Percentiles rank a stretch among this genome's conserved stretches.
Evolutionary conservation across 495 filamentous ascomycete genomes (phyloP).

Genomic region (Penicillium atrosanguineum): DNA sequence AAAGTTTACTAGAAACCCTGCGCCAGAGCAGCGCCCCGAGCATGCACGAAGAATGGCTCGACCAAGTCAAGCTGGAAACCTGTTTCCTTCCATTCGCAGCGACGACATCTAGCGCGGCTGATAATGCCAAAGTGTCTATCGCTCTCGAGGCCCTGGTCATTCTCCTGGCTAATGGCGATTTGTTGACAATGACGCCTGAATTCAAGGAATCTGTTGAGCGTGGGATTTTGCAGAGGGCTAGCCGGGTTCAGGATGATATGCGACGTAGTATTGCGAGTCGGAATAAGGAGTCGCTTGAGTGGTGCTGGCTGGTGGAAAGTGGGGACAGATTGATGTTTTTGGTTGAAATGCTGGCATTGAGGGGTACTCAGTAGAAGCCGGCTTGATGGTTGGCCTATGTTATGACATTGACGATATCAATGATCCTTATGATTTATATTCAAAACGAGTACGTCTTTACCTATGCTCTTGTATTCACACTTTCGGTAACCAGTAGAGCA

Average conservation of each 20-base stretch:
- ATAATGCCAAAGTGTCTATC: constrained; percentile 81
- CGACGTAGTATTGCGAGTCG: constrained; percentile 34
- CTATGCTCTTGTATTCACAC: background rate
- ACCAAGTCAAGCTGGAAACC: constrained; percentile 56
- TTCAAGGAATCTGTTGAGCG: constrained; percentile 54
- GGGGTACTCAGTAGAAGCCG: background rate
- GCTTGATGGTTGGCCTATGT: background rate
- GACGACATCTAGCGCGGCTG: constrained; percentile 54
- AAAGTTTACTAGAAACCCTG: constrained; percentile 61
- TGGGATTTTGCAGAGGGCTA: constrained; percentile 63
- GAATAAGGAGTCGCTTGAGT: constrained; percentile 39
- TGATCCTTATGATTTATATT: constrained; percentile 11
- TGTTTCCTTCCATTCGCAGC: constrained; percentile 74
- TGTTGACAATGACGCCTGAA: constrained; percentile 40
- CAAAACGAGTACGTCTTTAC: background rate
- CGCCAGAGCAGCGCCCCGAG: constrained; percentile 56
- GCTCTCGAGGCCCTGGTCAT: constrained; percentile 70
- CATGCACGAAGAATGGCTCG: constrained; percentile 48
- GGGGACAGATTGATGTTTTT: constrained; percentile 38
- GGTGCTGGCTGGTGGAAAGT: constrained; percentile 41
- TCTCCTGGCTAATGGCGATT: constrained; percentile 45
- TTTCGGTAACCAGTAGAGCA: background rate
- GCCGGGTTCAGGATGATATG: constrained; percentile 48
- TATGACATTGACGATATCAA: constrained; percentile 11
- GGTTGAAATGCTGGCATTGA: constrained; percentile 22